Evolutionary conservation across 2,329 filamentous ascomycete genomes (phyloP).

Genomic region (Fusarium sp.): DNA sequence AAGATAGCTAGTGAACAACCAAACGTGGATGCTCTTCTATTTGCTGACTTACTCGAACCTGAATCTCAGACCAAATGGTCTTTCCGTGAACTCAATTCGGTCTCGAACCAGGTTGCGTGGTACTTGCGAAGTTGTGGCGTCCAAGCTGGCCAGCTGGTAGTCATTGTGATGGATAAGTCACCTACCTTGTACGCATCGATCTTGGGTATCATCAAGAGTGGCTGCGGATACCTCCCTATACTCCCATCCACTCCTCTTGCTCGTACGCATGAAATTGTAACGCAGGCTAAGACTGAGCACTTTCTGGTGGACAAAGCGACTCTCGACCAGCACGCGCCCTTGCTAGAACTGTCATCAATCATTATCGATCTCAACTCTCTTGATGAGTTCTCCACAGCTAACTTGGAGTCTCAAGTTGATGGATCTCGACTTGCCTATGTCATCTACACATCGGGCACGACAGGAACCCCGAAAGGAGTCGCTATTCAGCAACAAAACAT

Average conservation of each 20-base stretch:
- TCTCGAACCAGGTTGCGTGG: conserved; percentile 71
- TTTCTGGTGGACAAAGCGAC: conserved; percentile 57
- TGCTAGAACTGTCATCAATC: conserved; percentile 43
- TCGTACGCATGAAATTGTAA: conserved; percentile 70
- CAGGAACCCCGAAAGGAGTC: conserved; percentile 82
- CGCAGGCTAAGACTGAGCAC: conserved; percentile 63
- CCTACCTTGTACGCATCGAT: conserved; percentile 77
- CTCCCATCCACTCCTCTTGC: conserved; percentile 75
- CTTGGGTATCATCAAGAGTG: conserved; percentile 77
- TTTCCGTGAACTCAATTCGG: conserved; percentile 71
- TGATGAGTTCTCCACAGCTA: conserved; percentile 47
- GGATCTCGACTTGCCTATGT: conserved; percentile 74
- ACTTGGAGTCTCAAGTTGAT: conserved; percentile 54
- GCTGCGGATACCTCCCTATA: conserved; percentile 83
- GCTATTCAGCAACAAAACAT: conserved; percentile 81
- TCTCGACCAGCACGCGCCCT: conserved; percentile 14
- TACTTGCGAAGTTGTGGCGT: conserved; percentile 61
- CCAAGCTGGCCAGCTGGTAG: conserved; percentile 68
- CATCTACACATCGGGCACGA: conserved; percentile 87
- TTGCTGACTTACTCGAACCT: conserved; percentile 58
- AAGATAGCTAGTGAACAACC: conserved; percentile 60
- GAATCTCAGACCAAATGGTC: conserved; percentile 60
- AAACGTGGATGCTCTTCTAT: conserved; percentile 70
- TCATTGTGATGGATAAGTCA: conserved; percentile 82
- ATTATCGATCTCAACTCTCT: conserved; percentile 50